A percentile compares a stretch with the other conserved stretches of the same genome.
These are phyloP conservation scores for Stephanodiscus minutulus DNA, from an alignment of 108 stramenopile genomes.

Conservation along the genomic window DNA sequence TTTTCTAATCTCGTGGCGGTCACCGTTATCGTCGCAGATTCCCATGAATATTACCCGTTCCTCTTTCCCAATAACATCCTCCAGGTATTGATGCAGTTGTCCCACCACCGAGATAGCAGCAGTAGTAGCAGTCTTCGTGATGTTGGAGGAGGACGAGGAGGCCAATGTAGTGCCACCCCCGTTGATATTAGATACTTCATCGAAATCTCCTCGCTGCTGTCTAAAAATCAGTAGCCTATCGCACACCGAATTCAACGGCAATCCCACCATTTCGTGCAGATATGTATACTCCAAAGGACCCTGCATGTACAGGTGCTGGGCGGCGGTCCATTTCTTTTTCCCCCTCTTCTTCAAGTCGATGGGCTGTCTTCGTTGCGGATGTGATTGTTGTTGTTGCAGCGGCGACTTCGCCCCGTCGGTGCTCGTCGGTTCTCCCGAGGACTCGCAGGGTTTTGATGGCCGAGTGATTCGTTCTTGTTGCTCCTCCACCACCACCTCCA, in stretches of 20 bases:
- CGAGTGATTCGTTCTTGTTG: constrained; percentile 2
- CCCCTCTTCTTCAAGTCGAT: constrained; percentile 50
- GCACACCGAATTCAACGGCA: constrained; percentile 69
- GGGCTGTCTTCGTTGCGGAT: constrained; percentile 1
- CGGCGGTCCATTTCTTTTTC: constrained; percentile 30
- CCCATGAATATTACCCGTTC: constrained; percentile 13
- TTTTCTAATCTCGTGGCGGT: background rate
- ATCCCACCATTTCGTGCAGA: constrained; percentile 34
- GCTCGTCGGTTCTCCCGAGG: background rate
- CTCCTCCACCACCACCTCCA: background rate
- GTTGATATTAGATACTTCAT: constrained; percentile 19
- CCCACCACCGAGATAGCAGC: background rate
- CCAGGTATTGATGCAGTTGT: constrained; percentile 5
- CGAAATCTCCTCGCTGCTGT: constrained; percentile 5
- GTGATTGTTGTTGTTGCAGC: constrained; percentile 3
- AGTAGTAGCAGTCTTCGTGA: background rate
- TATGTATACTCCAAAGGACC: constrained; percentile 21
- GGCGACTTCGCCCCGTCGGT: background rate
- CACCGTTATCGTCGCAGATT: background rate
- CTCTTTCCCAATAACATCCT: constrained; percentile 7
- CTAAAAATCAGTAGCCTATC: constrained; percentile 47
- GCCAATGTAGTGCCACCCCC: background rate
- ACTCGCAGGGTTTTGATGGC: background rate
- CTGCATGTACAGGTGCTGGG: constrained; percentile 26
- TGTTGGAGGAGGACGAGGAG: constrained; percentile 27